Conservation (phyloP, 2,329 filamentous ascomycete genomes). For the Cytospora paraplurivora region DNA sequence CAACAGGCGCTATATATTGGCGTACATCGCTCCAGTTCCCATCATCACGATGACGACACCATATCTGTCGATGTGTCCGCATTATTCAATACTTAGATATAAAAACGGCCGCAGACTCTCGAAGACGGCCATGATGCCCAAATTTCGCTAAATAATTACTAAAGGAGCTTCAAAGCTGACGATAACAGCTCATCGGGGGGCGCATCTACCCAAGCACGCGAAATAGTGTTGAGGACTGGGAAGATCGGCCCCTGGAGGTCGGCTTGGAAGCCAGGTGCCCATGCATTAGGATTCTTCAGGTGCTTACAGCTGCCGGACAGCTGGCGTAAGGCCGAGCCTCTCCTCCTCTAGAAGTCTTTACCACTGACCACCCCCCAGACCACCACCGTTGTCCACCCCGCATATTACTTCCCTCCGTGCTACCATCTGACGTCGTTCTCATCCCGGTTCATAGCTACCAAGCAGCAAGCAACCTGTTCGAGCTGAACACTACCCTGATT, state of each 20-base stretch:
- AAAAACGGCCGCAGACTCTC: background rate
- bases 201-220: background rate
- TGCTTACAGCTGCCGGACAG: background rate
- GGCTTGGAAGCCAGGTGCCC: background rate
- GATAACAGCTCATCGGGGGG: background rate
- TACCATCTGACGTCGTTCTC: background rate
- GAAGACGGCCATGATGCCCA: background rate
- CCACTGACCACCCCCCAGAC: background rate
- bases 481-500: background rate
- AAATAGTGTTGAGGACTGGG: background rate
- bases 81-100: background rate
- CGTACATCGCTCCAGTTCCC: background rate
- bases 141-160: background rate
- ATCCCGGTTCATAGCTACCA: background rate
- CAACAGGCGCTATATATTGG: background rate
- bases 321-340: background rate
- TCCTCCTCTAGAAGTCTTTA: background rate
- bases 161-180: background rate
- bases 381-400: background rate
- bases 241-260: background rate
- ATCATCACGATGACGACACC: background rate
- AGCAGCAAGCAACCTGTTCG: background rate
- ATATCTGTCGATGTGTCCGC: background rate
- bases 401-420: background rate
- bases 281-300: background rate